phyloP scores from a whole-genome alignment of 495 filamentous ascomycete genomes.

The Daldinia caldariorum region DNA sequence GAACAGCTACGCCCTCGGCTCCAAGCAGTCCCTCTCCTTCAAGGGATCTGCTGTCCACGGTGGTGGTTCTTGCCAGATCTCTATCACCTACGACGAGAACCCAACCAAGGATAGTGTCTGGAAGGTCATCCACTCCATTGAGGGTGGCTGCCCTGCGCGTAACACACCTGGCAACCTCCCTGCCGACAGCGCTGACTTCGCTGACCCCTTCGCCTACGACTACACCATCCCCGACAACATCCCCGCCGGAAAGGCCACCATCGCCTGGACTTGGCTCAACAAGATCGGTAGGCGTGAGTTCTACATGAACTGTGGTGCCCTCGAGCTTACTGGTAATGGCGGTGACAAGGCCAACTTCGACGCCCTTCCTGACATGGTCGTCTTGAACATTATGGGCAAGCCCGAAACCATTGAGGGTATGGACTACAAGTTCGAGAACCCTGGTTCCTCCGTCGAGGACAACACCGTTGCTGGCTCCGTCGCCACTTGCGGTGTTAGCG shows the following conservation, averaged over 20 bases:
- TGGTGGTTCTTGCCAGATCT: conserved; percentile 89
- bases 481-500: conserved; percentile 38
- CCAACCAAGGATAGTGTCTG: conserved; percentile 68
- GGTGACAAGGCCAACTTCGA: conserved; percentile 61
- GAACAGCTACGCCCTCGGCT: conserved; percentile 66
- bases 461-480: conserved; percentile 41
- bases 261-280: conserved; percentile 95
- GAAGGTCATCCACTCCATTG: conserved; percentile 86
- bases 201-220: conserved; percentile 56
- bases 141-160: conserved; percentile 78
- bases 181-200: conserved; percentile 39
- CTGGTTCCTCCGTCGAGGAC: conserved; percentile 63
- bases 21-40: conserved; percentile 64
- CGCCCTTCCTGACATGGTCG: conserved; percentile 79
- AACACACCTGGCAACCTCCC: conserved; percentile 53
- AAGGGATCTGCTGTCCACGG: conserved; percentile 76
- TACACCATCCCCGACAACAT: conserved; percentile 69
- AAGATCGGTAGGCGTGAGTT: conserved; percentile 87
- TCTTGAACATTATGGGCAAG: conserved; percentile 73
- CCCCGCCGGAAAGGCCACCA: conserved; percentile 69
- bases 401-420: conserved; percentile 61
- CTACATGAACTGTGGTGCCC: conserved; percentile 93
- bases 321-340: conserved; percentile 67
- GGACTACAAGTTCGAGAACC: conserved; percentile 64
- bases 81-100: conserved; percentile 77